Percentiles rank a stretch among this genome's conserved stretches.
These are phyloP conservation scores for Dactylonectria macrodidyma DNA, from an alignment of 2,329 filamentous ascomycete species.

Conservation along the genomic window DNA sequence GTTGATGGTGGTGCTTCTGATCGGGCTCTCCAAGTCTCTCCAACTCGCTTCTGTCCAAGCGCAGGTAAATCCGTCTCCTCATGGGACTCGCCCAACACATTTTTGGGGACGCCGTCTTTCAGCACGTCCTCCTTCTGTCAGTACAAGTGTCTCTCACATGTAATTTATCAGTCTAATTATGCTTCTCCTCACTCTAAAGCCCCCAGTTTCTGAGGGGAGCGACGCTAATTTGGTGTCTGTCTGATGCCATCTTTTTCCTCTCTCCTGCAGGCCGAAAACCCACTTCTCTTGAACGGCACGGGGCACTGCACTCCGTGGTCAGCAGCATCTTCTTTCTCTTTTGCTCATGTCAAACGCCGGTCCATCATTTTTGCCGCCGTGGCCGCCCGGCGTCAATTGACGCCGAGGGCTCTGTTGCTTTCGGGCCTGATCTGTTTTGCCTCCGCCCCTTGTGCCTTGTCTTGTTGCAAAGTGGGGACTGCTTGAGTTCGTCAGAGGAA, in stretches of 20 bases:
- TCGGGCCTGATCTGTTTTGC: conserved; percentile 23
- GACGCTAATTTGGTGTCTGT: neutral
- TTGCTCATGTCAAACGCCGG: neutral
- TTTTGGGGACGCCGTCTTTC: no score
- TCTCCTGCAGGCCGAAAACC: neutral
- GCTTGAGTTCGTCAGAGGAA: conserved; percentile 6
- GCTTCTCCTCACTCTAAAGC: neutral
- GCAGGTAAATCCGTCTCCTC: neutral
- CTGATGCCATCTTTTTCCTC: neutral
- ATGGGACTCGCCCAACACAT: no score
- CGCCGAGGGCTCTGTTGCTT: conserved; percentile 3
- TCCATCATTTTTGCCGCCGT: conserved; percentile 12
- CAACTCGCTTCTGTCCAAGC: neutral
- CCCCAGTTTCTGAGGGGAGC: neutral
- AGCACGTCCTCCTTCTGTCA: neutral
- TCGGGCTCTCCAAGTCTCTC: neutral
- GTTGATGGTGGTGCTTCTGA: neutral
- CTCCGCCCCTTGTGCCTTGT: conserved; percentile 4
- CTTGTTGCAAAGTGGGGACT: no score
- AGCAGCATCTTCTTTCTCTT: neutral
- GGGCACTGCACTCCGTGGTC: neutral
- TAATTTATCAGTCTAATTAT: neutral
- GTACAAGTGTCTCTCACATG: neutral
- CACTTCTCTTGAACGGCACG: neutral
- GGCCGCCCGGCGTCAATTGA: conserved; percentile 13